Percentiles rank a stretch among this genome's conserved stretches.
Evolutionary conservation across 2,329 filamentous ascomycete genomes (phyloP).

Genomic region (Diaporthe amygdali): DNA sequence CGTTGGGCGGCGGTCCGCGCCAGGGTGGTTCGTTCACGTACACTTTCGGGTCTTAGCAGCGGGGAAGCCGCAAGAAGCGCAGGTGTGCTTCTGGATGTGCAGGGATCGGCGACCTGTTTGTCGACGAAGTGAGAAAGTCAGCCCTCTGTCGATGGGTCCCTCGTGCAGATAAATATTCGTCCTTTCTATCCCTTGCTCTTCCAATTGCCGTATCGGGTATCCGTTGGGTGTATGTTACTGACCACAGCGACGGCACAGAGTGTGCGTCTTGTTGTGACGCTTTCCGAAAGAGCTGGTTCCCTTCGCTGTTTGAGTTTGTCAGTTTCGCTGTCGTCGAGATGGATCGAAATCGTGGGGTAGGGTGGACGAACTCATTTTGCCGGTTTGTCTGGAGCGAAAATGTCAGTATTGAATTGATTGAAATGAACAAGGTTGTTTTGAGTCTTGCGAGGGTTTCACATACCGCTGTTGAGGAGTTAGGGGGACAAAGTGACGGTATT

Average conservation of each 20-base stretch:
- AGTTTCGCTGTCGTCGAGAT: conserved; percentile 24
- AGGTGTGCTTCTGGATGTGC: conserved; percentile 99
- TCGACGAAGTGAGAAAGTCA: conserved; percentile 30
- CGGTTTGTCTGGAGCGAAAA: conserved; percentile 41
- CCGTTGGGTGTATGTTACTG: conserved; percentile 52
- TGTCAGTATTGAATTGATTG: conserved; percentile 25
- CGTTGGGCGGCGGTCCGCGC: not conserved
- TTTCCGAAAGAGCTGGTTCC: conserved; percentile 27
- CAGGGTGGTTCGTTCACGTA: conserved; percentile 62
- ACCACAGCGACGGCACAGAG: conserved; percentile 98
- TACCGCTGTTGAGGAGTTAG: conserved; percentile 25
- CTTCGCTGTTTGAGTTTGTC: conserved; percentile 26
- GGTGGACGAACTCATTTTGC: conserved; percentile 62
- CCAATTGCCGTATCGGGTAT: conserved; percentile 7
- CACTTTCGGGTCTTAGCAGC: conserved; percentile 97
- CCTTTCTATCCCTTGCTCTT: not conserved
- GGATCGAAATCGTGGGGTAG: conserved; percentile 20
- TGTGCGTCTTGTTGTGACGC: conserved; percentile 70
- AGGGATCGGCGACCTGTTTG: conserved; percentile 86
- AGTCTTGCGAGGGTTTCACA: not conserved
- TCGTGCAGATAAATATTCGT: not conserved
- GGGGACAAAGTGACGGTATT: conserved; percentile 22
- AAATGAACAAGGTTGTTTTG: not conserved
- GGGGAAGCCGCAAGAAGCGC: conserved; percentile 94
- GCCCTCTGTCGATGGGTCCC: conserved; percentile 26